Evolutionary conservation across 306 rosid genomes (phyloP).

Genomic region (Gastrolobium villosum): DNA sequence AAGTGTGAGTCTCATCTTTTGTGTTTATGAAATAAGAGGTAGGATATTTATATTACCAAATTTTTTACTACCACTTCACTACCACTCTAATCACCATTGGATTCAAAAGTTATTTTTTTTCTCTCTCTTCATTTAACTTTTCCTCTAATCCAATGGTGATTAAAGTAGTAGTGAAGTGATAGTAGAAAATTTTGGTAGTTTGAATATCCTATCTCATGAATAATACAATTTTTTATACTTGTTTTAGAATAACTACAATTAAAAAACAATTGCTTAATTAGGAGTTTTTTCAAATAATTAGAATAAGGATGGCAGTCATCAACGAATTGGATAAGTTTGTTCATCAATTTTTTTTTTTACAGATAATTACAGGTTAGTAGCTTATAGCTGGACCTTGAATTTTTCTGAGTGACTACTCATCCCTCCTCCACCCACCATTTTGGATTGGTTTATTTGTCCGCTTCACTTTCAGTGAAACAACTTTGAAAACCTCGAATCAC

Average conservation of each 20-base stretch:
- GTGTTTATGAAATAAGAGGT: too few relatives aligned
- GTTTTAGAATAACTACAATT: neutral
- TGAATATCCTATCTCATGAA: too few relatives aligned
- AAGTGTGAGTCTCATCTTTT: too few relatives aligned
- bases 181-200: too few relatives aligned
- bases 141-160: too few relatives aligned
- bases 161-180: too few relatives aligned
- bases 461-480: conserved; percentile 51
- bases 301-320: conserved; percentile 20
- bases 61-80: too few relatives aligned
- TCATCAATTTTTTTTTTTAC: conserved; percentile 14
- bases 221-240: neutral
- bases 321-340: conserved; percentile 44
- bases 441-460: conserved; percentile 51
- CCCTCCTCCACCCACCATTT: conserved; percentile 41
- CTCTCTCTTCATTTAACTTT: too few relatives aligned
- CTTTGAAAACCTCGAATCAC: conserved; percentile 21
- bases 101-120: too few relatives aligned
- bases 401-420: neutral
- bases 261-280: neutral
- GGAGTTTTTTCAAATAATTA: neutral
- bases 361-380: neutral
- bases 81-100: too few relatives aligned
- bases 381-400: neutral
- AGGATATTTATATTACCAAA: too few relatives aligned